Evolutionary conservation across 352 stramenopile genomes (phyloP), one percentile per base, ranked within the genome.

Genomic region (Paralagenidium karlingii): DNA sequence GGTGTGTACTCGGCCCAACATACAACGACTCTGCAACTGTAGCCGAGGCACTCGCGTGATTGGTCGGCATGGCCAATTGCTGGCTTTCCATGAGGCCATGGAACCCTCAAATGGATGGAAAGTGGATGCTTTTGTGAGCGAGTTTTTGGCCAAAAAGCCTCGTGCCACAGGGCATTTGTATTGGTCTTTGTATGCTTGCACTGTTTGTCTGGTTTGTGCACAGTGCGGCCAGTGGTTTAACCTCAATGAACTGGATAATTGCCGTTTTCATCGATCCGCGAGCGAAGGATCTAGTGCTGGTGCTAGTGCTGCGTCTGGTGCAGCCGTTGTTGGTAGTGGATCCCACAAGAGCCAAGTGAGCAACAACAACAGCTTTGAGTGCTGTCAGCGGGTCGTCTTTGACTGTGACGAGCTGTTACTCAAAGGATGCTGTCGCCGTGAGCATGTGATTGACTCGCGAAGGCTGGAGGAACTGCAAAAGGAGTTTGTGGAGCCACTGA

Each of bases 101-200:
- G 1, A 33, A 0, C n/a, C n/a, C n/a, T n/a, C n/a, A n/a, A n/a
- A n/a, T n/a, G 55, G 51, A 4, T 86, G 71, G 68, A 62, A 61
- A 19, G 11, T 68, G 0, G 58, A 79, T 3, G 36, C 55, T 0
- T 79, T 78, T 34, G 20, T 82, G 6, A 46, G 48, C 24, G 59
- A 65, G 1, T 41, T 78, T 2, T 48, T 59, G 5, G 46, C 52
- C 8, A 49, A 70, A 18, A 66, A 59, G 26, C 51, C 41, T 1
- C 58, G 80, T 29, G 57, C 53, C 3, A 94, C 78, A 79, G 63
- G 49, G 15, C 60, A 51, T 0, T 59, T 65, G 0, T 95, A 89
- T 40, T 94, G 83, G 82, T 71, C 76, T 34, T 34, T 93, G 4
- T 95, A 75, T 80, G 76, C 63, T 1, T 68, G 64, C 9, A 76